Base-by-base conservation (phyloP, 495 filamentous ascomycete genomes). In the Neurospora sp. region DNA sequence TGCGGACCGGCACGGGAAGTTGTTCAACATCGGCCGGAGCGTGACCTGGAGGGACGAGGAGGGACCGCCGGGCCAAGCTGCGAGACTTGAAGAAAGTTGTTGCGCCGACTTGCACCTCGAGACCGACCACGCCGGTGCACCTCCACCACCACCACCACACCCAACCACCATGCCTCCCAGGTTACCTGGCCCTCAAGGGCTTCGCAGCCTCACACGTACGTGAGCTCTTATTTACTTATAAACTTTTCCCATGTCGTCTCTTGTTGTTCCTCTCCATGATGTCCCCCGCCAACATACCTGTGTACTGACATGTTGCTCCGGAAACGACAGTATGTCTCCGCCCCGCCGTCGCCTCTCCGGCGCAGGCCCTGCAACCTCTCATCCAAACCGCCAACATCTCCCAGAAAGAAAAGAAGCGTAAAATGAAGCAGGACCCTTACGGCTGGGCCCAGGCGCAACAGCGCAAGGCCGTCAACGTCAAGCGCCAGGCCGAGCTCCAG, bases 391-490 rank as follows among this genome's bases (percentile, higher is more conserved):
- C 87, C 66, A 83, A 84, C 70, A 75, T 87, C 76, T 80, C 84
- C 66, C 76, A 78, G 72, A 79, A 82, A 74, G 83, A 84, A 69
- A 86, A 85, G 76, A 80, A 84, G 72, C 84, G 84, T 41, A 76
- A 81, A 14, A 84, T 85, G 72, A 85, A 87, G 77, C 86, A 87
- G 73, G 90, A 94, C 75, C 89, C 88, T 39, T 92, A 92, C 79
- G 84, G 86, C 74, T 84, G 90, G 78, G 91, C 91, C 3, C 91
- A 93, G 83, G 87, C 92, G 31, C 87, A 91, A 76, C 91, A 92
- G 80, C 91, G 92, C 69, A 94, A 93, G 81, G 89, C 89, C 31
- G 92, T 90, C 72, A 96, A 97, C 80, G 77, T 95, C 62, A 87
- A 88, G 76, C 89, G 92, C 18, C 93, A 90, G 76, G 85, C 87